phyloP scores from a whole-genome alignment of 1,284 basidiomycete genomes.

The Irpex sp. region DNA sequence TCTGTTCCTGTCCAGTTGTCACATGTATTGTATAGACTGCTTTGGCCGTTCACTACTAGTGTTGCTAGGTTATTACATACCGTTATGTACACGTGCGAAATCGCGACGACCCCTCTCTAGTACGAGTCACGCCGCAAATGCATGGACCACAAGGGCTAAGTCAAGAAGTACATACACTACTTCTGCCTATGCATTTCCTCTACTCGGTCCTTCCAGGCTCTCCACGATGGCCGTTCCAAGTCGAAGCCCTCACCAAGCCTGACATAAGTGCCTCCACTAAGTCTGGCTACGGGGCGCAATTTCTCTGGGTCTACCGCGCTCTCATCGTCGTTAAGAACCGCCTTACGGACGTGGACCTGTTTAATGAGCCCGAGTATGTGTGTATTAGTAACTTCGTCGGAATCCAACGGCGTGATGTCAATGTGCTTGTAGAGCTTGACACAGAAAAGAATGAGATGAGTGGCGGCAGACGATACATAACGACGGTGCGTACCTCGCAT shows the following conservation, averaged over 20 bases:
- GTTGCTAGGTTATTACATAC: background rate
- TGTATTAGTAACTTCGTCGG: conserved; percentile 44
- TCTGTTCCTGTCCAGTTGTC: background rate
- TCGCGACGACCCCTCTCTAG: no score
- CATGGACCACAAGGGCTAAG: no score
- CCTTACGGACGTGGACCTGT: conserved; percentile 56
- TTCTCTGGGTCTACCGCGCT: conserved; percentile 54
- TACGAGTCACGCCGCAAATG: no score
- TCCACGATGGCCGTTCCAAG: conserved; percentile 56
- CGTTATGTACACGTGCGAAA: background rate
- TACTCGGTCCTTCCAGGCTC: conserved; percentile 36
- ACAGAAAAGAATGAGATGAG: conserved; percentile 1
- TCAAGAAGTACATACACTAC: background rate
- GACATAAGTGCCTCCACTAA: conserved; percentile 63
- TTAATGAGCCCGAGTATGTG: conserved; percentile 65
- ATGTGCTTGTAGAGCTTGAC: conserved; percentile 50
- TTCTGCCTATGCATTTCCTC: conserved; percentile 4
- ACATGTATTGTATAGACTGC: background rate
- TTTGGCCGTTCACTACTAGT: background rate
- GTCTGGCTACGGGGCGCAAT: conserved; percentile 56
- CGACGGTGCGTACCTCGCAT: conserved; percentile 48
- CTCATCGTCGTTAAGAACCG: conserved; percentile 46
- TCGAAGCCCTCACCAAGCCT: conserved; percentile 55
- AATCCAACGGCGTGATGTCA: conserved; percentile 42
- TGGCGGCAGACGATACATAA: conserved; percentile 8